Evolutionary conservation across 2,329 filamentous ascomycete genomes (phyloP).

Genomic region (Rhytidhysteron rufulum): DNA sequence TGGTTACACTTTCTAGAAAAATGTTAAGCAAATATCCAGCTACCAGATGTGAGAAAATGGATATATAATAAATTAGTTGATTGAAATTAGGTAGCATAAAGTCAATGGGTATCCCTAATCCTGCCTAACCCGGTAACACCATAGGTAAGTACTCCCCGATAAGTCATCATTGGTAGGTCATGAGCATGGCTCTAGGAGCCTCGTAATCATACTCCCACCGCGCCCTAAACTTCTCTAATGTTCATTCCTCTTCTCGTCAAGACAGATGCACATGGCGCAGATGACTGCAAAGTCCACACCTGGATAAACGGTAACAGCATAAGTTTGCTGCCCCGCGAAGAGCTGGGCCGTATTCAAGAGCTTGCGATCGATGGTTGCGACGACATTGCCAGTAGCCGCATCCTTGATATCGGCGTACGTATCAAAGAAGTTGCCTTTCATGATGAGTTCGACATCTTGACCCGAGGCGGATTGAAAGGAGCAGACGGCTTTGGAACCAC

Average conservation of each 20-base stretch:
- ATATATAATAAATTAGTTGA: too few relatives aligned
- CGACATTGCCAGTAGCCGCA: conserved; percentile 45
- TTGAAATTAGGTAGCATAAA: too few relatives aligned
- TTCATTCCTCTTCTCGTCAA: conserved; percentile 64
- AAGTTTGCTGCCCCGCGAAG: conserved; percentile 61
- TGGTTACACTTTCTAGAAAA: too few relatives aligned
- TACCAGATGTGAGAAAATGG: too few relatives aligned
- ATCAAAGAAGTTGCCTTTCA: conserved; percentile 62
- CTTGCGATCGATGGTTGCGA: conserved; percentile 59
- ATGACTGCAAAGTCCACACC: conserved; percentile 64
- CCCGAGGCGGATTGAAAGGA: conserved; percentile 46
- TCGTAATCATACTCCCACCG: too few relatives aligned
- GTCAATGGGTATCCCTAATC: too few relatives aligned
- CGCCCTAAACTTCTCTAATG: not conserved
- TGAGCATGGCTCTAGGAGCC: too few relatives aligned
- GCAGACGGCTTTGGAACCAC: conserved; percentile 55
- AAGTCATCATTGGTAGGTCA: too few relatives aligned
- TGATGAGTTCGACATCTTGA: conserved; percentile 31
- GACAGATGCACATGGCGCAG: conserved; percentile 62
- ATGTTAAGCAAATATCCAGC: too few relatives aligned
- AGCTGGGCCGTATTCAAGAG: conserved; percentile 56
- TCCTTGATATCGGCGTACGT: conserved; percentile 56
- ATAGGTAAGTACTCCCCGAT: too few relatives aligned
- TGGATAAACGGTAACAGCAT: conserved; percentile 60
- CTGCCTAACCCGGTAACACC: too few relatives aligned